phyloP scores from a whole-genome alignment of 139 green algal genomes.

The Tetradesmus obliquus region DNA sequence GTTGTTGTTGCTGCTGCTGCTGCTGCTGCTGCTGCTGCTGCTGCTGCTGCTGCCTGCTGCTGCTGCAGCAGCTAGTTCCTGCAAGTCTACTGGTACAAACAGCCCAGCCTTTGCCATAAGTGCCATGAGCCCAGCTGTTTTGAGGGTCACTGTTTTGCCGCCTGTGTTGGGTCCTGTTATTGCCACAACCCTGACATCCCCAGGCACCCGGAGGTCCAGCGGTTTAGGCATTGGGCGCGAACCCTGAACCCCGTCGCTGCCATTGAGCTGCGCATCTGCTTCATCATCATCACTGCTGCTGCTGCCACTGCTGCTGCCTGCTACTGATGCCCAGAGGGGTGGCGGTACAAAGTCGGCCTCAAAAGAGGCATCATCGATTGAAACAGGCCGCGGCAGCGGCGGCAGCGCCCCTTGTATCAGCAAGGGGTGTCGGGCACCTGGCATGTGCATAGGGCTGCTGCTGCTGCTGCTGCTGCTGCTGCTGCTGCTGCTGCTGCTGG shows the following conservation, averaged over 20 bases:
- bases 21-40: slow-evolving; percentile 21
- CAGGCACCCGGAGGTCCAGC: slow-evolving; percentile 64
- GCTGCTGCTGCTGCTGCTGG: background rate
- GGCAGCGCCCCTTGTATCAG: slow-evolving; percentile 62
- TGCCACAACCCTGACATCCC: slow-evolving; percentile 54
- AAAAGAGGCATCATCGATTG: slow-evolving; percentile 64
- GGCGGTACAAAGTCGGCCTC: slow-evolving; percentile 51
- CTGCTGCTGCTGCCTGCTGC: background rate
- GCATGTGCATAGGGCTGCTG: slow-evolving; percentile 51
- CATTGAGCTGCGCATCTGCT: too few relatives aligned
- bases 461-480: slow-evolving; percentile 11
- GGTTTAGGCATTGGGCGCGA: slow-evolving; percentile 43
- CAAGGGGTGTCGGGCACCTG: slow-evolving; percentile 62
- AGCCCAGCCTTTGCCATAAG: slow-evolving; percentile 89
- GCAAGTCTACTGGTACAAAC: slow-evolving; percentile 65
- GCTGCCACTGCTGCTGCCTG: slow-evolving; percentile 2
- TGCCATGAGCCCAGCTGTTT: slow-evolving; percentile 86
- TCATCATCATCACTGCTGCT: slow-evolving; percentile 11
- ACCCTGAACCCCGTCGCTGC: background rate
- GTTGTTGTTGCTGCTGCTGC: slow-evolving; percentile 3
- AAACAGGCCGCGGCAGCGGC: slow-evolving; percentile 60
- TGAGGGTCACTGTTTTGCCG: slow-evolving; percentile 96
- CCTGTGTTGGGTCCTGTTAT: slow-evolving; percentile 76
- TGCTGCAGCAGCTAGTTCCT: slow-evolving; percentile 23
- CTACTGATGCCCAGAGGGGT: slow-evolving; percentile 11